These are phyloP conservation scores for Cyamopsis tetragonoloba DNA, from an alignment of 306 rosid species.

Conservation along the genomic window DNA sequence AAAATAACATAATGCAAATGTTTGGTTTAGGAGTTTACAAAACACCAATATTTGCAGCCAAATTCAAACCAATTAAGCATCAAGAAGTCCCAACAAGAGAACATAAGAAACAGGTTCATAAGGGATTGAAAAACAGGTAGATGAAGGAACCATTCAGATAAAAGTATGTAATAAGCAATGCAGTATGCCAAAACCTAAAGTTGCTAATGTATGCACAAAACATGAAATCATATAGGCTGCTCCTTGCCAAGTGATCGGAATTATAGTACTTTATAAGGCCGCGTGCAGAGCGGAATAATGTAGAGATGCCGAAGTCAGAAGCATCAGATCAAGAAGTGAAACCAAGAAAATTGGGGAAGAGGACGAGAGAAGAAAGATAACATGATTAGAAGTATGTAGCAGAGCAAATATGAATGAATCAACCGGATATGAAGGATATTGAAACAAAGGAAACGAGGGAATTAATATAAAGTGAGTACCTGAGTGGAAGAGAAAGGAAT, in stretches of 20 bases:
- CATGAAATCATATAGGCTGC: neutral
- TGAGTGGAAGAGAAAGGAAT: neutral
- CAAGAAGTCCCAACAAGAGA: neutral
- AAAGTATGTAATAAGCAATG: neutral
- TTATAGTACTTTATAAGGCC: neutral
- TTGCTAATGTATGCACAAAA: neutral
- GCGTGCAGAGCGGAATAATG: neutral
- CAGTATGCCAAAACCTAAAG: neutral
- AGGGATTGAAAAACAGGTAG: neutral
- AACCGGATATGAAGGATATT: neutral
- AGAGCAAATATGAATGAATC: neutral
- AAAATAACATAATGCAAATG: neutral
- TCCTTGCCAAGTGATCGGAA: neutral
- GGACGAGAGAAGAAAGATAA: neutral
- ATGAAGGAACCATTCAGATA: neutral
- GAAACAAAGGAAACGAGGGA: neutral
- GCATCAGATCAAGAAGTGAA: slow-evolving; percentile 22
- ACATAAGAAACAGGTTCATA: neutral
- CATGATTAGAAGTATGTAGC: neutral
- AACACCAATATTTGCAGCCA: neutral
- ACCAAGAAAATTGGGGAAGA: neutral
- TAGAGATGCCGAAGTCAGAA: slow-evolving; percentile 4
- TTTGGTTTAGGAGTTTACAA: neutral
- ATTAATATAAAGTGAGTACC: neutral
- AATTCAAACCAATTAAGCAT: neutral